These are phyloP conservation scores for Borovskyia barvae DNA, from an alignment of 208 protist genomes.

Conservation along the genomic window DNA sequence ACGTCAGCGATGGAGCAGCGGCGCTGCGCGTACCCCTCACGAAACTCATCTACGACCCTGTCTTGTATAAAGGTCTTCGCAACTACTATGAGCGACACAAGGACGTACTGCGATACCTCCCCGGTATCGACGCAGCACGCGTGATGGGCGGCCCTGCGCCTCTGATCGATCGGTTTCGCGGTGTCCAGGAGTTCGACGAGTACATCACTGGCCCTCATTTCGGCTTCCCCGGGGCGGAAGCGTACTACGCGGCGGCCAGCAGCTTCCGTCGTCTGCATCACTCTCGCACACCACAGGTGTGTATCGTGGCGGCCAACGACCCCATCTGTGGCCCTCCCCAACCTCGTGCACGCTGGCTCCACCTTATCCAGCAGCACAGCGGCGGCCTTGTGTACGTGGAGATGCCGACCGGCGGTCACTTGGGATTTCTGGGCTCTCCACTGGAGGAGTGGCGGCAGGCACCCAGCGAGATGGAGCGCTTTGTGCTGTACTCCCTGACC, in stretches of 20 bases:
- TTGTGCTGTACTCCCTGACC: conserved; percentile 25
- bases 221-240: conserved; percentile 29
- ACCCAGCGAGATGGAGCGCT: conserved; percentile 47
- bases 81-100: conserved; percentile 46
- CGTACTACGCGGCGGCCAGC: conserved; percentile 48
- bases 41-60: conserved; percentile 20
- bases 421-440: conserved; percentile 50
- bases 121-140: conserved; percentile 16
- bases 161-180: conserved; percentile 19
- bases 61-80: conserved; percentile 24
- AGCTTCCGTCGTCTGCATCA: conserved; percentile 35
- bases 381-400: conserved; percentile 40
- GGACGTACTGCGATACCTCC: conserved; percentile 33
- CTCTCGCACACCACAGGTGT: conserved; percentile 39
- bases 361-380: conserved; percentile 18
- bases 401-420: conserved; percentile 57
- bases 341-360: conserved; percentile 27
- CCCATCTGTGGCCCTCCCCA: conserved; percentile 39
- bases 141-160: conserved; percentile 20
- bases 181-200: conserved; percentile 40
- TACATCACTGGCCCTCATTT: conserved; percentile 50
- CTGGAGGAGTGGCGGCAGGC: conserved; percentile 15
- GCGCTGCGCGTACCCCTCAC: conserved; percentile 19
- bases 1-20: conserved; percentile 26
- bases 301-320: conserved; percentile 42